Evolutionary conservation across 768 basidiomycete genomes (phyloP).

Genomic region (Phylloporus rhodoxanthus): DNA sequence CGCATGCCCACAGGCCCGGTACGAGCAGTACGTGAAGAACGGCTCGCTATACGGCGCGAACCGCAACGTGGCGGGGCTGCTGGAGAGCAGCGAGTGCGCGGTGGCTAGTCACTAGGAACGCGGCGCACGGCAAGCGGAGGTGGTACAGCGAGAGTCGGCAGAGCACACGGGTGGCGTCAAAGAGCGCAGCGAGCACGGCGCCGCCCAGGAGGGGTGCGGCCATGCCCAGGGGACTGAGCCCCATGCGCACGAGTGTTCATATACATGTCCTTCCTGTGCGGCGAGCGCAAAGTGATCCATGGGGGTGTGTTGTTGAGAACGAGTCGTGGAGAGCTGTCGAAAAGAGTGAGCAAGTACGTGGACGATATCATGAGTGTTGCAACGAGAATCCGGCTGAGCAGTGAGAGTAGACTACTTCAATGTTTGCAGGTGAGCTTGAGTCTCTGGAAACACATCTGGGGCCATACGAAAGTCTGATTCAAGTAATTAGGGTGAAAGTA

Average conservation of each 20-base stretch:
- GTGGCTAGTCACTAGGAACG: conserved; percentile 57
- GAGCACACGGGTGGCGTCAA: conserved; percentile 41
- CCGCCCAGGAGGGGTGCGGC: conserved; percentile 34
- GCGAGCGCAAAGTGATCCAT: conserved; percentile 62
- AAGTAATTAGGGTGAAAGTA: not conserved
- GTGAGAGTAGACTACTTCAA: conserved; percentile 21
- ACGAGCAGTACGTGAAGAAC: conserved; percentile 78
- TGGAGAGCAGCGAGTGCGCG: conserved; percentile 69
- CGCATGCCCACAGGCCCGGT: conserved; percentile 39
- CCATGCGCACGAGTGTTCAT: conserved; percentile 77
- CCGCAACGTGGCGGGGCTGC: conserved; percentile 69
- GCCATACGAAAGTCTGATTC: not conserved
- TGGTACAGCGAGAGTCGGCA: conserved; percentile 57
- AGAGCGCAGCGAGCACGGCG: conserved; percentile 34
- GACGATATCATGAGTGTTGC: conserved; percentile 18
- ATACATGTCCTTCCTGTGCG: conserved; percentile 49
- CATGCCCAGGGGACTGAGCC: conserved; percentile 3
- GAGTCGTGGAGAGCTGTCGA: conserved; percentile 27
- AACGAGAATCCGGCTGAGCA: conserved; percentile 17
- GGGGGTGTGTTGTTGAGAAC: conserved; percentile 8
- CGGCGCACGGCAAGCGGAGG: conserved; percentile 50
- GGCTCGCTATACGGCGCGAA: conserved; percentile 79
- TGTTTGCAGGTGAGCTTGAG: conserved; percentile 13
- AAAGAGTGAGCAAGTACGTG: conserved; percentile 17
- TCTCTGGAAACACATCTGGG: not conserved